Percentiles rank a stretch among this genome's conserved stretches.
These are phyloP conservation scores for Jatropha multifida DNA, from an alignment of 441 rosid species.

Conservation along the genomic window DNA sequence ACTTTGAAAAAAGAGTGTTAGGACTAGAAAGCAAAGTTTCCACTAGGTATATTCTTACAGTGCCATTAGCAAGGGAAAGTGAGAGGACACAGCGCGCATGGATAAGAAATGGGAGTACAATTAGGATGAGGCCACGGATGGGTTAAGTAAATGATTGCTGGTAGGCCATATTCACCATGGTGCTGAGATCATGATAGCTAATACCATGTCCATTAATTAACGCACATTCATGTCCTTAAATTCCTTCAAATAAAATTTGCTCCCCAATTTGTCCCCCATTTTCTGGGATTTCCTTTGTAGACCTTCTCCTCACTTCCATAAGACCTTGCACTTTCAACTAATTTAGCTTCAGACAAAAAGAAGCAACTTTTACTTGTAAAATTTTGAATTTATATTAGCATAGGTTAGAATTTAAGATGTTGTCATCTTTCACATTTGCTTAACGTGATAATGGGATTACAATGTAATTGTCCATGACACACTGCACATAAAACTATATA, in stretches of 20 bases:
- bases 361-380: background rate
- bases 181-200: conserved; percentile 1
- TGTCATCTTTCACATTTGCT: no score
- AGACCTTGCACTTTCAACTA: background rate
- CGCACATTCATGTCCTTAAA: conserved; percentile 10
- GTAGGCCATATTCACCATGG: conserved; percentile 11
- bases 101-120: conserved; percentile 7
- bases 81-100: conserved; percentile 13
- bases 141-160: conserved; percentile 19
- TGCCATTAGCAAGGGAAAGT: background rate
- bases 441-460: no score
- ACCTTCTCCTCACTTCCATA: background rate
- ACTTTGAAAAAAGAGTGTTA: background rate
- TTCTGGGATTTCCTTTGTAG: background rate
- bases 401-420: background rate
- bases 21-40: background rate
- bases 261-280: background rate
- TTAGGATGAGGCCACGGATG: conserved; percentile 4
- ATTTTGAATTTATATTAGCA: background rate
- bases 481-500: no score
- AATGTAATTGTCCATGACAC: no score
- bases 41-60: background rate
- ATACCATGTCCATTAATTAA: conserved; percentile 21
- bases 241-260: background rate
- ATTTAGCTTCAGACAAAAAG: background rate